Evolutionary conservation across 164 flowering plant species (phyloP).

Genomic region (Annona cherimola): DNA sequence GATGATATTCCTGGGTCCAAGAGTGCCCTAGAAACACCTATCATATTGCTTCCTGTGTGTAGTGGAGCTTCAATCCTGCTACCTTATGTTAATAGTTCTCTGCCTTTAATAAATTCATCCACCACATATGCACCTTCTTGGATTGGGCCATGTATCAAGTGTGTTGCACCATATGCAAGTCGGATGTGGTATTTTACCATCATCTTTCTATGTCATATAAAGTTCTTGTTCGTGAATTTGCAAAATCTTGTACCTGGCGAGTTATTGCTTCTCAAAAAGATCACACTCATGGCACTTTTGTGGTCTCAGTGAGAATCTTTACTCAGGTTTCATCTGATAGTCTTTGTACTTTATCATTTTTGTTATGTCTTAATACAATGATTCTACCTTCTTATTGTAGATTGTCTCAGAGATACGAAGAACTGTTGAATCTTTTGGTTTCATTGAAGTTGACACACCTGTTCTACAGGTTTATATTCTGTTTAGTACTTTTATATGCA

Average conservation of each 20-base stretch:
- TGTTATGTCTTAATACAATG: slow-evolving; percentile 6
- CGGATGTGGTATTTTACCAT: too few species aligned
- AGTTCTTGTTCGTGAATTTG: neutral
- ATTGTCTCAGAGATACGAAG: slow-evolving; percentile 85
- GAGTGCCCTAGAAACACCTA: too few species aligned
- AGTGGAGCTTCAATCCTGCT: too few species aligned
- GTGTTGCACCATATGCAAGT: too few species aligned
- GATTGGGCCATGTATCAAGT: too few species aligned
- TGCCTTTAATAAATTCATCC: too few species aligned
- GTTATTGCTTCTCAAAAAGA: neutral
- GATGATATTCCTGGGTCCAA: too few species aligned
- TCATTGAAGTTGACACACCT: slow-evolving; percentile 90
- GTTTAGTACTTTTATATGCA: neutral
- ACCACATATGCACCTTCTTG: too few species aligned
- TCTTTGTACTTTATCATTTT: neutral
- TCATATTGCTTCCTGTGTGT: too few species aligned
- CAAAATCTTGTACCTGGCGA: neutral
- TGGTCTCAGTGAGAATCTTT: neutral
- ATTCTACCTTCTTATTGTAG: slow-evolving; percentile 29
- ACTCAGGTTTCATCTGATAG: neutral
- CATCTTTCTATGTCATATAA: too few species aligned
- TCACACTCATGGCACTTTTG: neutral
- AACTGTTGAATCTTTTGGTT: slow-evolving; percentile 80
- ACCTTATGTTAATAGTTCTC: too few species aligned
- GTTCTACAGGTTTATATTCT: slow-evolving; percentile 63